These are phyloP conservation scores for Kodamaea sagamina DNA, from an alignment of 805 yeast species.

Conservation along the genomic window DNA sequence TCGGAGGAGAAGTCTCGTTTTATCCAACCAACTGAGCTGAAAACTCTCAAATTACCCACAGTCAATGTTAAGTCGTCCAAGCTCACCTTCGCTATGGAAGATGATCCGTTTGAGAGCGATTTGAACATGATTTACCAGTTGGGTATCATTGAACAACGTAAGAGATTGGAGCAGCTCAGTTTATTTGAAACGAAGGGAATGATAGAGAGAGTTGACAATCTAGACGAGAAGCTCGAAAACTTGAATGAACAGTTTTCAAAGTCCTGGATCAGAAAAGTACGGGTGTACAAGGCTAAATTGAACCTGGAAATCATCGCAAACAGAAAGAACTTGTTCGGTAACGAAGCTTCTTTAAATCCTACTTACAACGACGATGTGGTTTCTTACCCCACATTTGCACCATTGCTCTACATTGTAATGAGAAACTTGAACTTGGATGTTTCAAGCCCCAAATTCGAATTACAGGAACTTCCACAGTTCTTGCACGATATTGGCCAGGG, in stretches of 20 bases:
- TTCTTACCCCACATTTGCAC: conserved; percentile 36
- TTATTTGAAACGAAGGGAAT: conserved; percentile 22
- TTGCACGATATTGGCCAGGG: conserved; percentile 78
- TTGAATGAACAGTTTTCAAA: conserved; percentile 52
- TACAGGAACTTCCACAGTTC: conserved; percentile 54
- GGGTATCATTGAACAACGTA: conserved; percentile 42
- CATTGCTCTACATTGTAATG: conserved; percentile 35
- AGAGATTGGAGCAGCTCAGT: conserved; percentile 33
- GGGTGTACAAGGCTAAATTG: conserved; percentile 41
- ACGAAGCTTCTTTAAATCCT: conserved; percentile 24
- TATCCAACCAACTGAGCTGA: conserved; percentile 34
- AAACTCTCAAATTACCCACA: conserved; percentile 30
- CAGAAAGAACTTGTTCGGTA: conserved; percentile 36
- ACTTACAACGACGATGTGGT: conserved; percentile 28
- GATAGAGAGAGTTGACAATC: conserved; percentile 4
- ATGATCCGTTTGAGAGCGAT: conserved; percentile 46
- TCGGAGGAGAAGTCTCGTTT: conserved; percentile 18
- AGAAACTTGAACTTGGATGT: conserved; percentile 28
- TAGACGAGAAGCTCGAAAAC: conserved; percentile 18
- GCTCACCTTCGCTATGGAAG: conserved; percentile 41
- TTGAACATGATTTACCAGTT: conserved; percentile 44
- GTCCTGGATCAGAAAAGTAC: conserved; percentile 73
- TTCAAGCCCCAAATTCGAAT: conserved; percentile 29
- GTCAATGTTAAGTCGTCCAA: conserved; percentile 28
- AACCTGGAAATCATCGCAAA: conserved; percentile 41